These are phyloP conservation scores for Phytophthora citrophthora DNA, from an alignment of 352 stramenopile genomes.

Conservation along the genomic window DNA sequence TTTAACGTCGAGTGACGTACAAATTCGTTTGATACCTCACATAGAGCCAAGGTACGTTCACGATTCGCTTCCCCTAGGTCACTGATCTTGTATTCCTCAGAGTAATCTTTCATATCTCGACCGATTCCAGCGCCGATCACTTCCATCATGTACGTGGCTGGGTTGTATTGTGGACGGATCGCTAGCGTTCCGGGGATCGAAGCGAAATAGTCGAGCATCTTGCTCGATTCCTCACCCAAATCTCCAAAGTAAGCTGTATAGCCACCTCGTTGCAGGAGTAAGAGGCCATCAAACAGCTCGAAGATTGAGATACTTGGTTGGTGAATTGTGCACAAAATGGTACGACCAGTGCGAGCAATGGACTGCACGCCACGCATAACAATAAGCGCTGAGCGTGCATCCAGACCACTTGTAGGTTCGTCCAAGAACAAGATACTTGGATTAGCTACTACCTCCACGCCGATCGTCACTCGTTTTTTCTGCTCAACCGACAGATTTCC, in stretches of 20 bases:
- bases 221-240: not conserved
- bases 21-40: not conserved
- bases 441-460: constrained; percentile 90
- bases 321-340: constrained; percentile 62
- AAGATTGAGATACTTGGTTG: constrained; percentile 14
- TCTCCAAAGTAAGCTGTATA: not conserved
- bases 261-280: not conserved
- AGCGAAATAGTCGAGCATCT: constrained; percentile 1
- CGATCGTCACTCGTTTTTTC: constrained; percentile 27
- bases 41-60: not conserved
- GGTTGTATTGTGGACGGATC: not conserved
- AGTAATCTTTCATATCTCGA: not conserved
- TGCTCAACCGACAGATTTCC: not conserved
- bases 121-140: not conserved
- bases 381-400: constrained; percentile 57
- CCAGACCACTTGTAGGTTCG: constrained; percentile 88
- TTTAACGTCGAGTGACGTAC: not conserved
- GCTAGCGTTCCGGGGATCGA: not conserved
- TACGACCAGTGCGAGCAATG: constrained; percentile 74
- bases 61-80: not conserved
- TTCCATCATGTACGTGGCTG: not conserved
- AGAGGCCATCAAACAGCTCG: not conserved
- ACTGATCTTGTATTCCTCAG: not conserved
- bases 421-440: constrained; percentile 94
- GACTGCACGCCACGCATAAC: constrained; percentile 52